These are phyloP conservation scores for Rubia tinctorum DNA, from an alignment of 305 asterid species.

Conservation along the genomic window DNA sequence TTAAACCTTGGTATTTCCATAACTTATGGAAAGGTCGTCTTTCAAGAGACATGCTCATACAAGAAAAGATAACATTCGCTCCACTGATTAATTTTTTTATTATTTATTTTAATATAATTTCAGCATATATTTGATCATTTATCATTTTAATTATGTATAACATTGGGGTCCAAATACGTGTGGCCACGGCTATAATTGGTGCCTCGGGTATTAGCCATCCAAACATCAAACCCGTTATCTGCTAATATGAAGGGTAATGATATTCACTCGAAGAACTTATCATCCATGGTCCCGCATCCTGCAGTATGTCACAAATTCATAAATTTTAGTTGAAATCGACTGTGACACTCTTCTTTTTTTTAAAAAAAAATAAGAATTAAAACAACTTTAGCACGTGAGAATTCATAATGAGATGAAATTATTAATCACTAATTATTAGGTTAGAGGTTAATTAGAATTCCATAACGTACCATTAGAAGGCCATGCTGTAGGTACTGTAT, in stretches of 20 bases:
- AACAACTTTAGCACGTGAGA: neutral
- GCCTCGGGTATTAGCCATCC: constrained; percentile 77
- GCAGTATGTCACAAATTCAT: neutral
- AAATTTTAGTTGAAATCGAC: no score
- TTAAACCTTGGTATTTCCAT: no score
- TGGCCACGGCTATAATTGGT: constrained; percentile 66
- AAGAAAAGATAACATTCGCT: no score
- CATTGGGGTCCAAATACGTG: constrained; percentile 33
- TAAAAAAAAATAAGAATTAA: no score
- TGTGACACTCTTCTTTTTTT: no score
- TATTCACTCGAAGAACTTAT: constrained; percentile 49
- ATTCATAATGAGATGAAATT: neutral
- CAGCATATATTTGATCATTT: no score
- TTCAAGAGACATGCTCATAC: no score
- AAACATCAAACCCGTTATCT: constrained; percentile 75
- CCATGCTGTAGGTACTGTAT: constrained; percentile 70
- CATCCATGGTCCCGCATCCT: constrained; percentile 91
- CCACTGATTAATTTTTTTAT: neutral
- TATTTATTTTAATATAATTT: neutral
- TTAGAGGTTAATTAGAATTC: constrained; percentile 13
- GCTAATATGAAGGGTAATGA: constrained; percentile 65
- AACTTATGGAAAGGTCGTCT: no score
- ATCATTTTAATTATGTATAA: neutral
- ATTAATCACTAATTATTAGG: neutral
- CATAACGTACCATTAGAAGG: constrained; percentile 38